A percentile compares a stretch with the other conserved stretches of the same genome.
These are phyloP conservation scores for Gynostemma pentaphyllum DNA, from an alignment of 306 rosid species.

Conservation along the genomic window DNA sequence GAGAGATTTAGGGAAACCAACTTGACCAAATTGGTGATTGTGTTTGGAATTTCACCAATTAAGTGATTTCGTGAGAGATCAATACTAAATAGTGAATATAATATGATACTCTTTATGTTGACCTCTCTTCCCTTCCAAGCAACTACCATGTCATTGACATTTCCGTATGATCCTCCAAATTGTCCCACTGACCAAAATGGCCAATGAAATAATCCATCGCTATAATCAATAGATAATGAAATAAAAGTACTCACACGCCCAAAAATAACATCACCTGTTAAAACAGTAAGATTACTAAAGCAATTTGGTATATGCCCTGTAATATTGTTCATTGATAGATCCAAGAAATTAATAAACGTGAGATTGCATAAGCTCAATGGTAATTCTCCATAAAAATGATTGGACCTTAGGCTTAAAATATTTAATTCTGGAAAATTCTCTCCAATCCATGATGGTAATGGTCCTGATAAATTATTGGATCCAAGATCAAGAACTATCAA, in stretches of 20 bases:
- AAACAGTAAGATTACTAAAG: slow-evolving; percentile 8
- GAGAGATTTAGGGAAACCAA: neutral
- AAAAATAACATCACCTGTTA: slow-evolving; percentile 15
- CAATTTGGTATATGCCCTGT: too few species aligned
- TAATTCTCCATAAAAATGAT: too few species aligned
- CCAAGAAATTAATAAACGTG: neutral
- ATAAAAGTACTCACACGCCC: slow-evolving; percentile 3
- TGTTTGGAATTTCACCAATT: slow-evolving; percentile 13
- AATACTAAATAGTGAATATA: neutral
- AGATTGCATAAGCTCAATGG: slow-evolving; percentile 10
- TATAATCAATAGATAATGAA: neutral
- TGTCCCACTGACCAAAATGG: neutral
- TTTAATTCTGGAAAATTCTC: neutral
- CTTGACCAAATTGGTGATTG: neutral
- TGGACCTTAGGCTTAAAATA: neutral
- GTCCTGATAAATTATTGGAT: neutral
- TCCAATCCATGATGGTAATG: slow-evolving; percentile 28
- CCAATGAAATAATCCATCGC: too few species aligned
- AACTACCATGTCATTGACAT: neutral
- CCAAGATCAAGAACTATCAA: neutral
- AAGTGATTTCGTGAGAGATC: slow-evolving; percentile 24
- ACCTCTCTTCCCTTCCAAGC: too few species aligned
- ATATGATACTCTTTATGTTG: neutral
- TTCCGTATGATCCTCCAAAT: neutral
- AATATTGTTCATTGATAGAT: too few species aligned